Evolutionary conservation across 768 basidiomycete species (phyloP).

Genomic region (Boletus subcaerulescens): DNA sequence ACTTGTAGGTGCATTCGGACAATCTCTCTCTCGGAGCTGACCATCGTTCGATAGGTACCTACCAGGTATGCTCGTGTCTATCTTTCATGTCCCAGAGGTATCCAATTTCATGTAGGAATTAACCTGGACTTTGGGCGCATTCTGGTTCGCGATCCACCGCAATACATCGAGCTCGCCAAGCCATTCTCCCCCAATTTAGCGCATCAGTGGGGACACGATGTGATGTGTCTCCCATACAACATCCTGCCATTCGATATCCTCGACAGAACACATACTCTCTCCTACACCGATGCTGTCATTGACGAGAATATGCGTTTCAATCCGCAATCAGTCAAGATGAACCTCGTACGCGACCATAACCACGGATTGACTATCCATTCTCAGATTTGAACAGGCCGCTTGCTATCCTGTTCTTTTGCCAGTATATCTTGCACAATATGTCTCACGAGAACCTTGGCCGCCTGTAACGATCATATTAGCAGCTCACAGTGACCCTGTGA

Average conservation of each 20-base stretch:
- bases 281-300: constrained; percentile 36
- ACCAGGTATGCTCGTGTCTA: constrained; percentile 21
- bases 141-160: constrained; percentile 33
- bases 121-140: constrained; percentile 40
- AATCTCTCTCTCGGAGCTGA: constrained; percentile 10
- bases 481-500: constrained; percentile 27
- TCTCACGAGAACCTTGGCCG: constrained; percentile 27
- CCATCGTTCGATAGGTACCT: constrained; percentile 22
- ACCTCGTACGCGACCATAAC: constrained; percentile 38
- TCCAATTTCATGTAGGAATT: constrained; percentile 12
- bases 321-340: constrained; percentile 42
- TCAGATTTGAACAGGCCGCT: constrained; percentile 40
- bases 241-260: constrained; percentile 52
- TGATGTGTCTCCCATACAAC: constrained; percentile 56
- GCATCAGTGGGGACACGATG: constrained; percentile 46
- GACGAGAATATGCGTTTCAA: constrained; percentile 39
- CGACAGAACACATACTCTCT: constrained; percentile 35
- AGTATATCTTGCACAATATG: constrained; percentile 56
- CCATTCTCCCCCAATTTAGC: constrained; percentile 48
- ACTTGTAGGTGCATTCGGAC: constrained; percentile 43
- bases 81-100: neutral
- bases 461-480: constrained; percentile 29
- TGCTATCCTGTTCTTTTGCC: constrained; percentile 66
- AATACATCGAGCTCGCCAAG: constrained; percentile 29
- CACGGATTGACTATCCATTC: neutral